Evolutionary conservation across 2,329 filamentous ascomycete genomes (phyloP).

Genomic region (Phoma sp.): DNA sequence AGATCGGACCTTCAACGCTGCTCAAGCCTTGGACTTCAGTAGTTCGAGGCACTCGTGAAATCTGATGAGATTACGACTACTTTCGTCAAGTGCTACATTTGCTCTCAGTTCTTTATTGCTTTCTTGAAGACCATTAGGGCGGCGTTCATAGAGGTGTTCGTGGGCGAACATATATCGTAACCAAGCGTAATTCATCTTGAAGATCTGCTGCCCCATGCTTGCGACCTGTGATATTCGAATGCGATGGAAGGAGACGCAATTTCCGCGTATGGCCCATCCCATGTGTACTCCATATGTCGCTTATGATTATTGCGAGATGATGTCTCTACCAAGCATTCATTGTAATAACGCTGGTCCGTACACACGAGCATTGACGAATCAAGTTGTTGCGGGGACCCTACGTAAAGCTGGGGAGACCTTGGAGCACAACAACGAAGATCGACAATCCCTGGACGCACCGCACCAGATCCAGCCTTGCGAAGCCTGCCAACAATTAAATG

Average conservation of each 20-base stretch:
- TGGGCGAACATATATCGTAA: conserved; percentile 12
- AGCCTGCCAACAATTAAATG: too few relatives aligned
- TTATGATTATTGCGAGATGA: neutral
- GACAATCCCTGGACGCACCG: neutral
- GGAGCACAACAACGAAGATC: conserved; percentile 4
- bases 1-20: conserved; percentile 1
- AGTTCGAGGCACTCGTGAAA: neutral
- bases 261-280: too few relatives aligned
- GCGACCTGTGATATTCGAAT: neutral
- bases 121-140: conserved; percentile 30
- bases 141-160: conserved; percentile 43
- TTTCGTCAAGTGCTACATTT: conserved; percentile 9
- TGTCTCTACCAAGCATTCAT: conserved; percentile 1
- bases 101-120: conserved; percentile 9
- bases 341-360: neutral
- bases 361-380: conserved; percentile 9
- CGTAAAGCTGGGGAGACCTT: conserved; percentile 1
- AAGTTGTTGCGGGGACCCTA: neutral
- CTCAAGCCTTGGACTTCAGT: neutral
- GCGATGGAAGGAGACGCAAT: neutral
- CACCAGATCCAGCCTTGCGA: neutral
- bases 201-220: neutral
- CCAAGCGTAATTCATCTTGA: conserved; percentile 10
- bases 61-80: conserved; percentile 13
- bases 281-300: neutral